These are phyloP conservation scores for Sabuloglossum arenarium DNA, from an alignment of 495 filamentous ascomycete genomes.

Conservation along the genomic window DNA sequence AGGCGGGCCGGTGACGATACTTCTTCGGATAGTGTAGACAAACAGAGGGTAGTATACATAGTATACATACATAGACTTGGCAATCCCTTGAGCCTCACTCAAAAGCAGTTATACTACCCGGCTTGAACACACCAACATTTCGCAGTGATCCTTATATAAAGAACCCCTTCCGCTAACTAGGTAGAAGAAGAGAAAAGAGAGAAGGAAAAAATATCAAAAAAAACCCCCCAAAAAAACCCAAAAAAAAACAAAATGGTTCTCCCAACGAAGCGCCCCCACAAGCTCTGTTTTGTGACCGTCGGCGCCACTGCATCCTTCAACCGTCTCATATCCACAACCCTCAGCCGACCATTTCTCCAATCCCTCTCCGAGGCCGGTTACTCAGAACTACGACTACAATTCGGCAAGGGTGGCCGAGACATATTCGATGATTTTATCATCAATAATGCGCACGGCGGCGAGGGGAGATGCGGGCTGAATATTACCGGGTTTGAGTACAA, in stretches of 20 bases:
- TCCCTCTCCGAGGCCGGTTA: constrained; percentile 33
- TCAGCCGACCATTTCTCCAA: constrained; percentile 36
- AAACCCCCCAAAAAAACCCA: too few relatives aligned
- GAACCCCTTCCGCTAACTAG: too few relatives aligned
- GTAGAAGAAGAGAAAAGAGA: too few relatives aligned
- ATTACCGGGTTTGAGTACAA: constrained; percentile 49
- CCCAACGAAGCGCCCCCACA: too few relatives aligned
- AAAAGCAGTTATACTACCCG: background rate
- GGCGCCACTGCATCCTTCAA: constrained; percentile 80
- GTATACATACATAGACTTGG: too few relatives aligned
- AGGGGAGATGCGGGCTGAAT: constrained; percentile 20
- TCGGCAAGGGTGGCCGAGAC: constrained; percentile 37
- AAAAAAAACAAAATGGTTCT: too few relatives aligned
- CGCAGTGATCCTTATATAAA: background rate
- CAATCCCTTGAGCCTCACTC: background rate
- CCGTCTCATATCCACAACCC: constrained; percentile 41
- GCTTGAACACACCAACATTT: background rate
- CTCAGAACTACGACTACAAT: constrained; percentile 51
- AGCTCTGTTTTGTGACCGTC: constrained; percentile 61
- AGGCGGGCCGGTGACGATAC: constrained; percentile 1
- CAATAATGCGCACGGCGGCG: constrained; percentile 7
- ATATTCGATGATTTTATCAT: constrained; percentile 22
- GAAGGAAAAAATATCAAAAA: too few relatives aligned
- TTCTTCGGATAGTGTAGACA: background rate
- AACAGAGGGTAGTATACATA: background rate